Conservation (phyloP, 805 yeast genomes). For the Spencermartinsiella europaea region DNA sequence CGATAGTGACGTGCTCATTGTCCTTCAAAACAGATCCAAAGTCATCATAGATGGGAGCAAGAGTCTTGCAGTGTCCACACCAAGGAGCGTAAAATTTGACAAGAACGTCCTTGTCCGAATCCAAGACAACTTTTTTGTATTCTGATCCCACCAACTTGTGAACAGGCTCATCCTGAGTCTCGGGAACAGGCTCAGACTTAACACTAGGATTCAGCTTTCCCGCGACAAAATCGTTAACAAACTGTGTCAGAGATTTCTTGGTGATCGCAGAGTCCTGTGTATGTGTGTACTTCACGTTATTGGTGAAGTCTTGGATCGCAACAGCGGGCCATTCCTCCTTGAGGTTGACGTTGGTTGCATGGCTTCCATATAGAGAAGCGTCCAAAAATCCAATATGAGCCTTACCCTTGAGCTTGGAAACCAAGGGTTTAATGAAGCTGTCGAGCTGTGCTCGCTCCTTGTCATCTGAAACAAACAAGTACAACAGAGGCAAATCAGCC, state of each 20-base stretch:
- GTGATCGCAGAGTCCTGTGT: constrained; percentile 53
- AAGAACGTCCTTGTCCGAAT: constrained; percentile 64
- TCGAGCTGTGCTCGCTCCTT: constrained; percentile 59
- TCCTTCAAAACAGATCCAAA: constrained; percentile 63
- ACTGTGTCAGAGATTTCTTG: constrained; percentile 50
- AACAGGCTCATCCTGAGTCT: constrained; percentile 64
- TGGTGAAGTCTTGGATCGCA: constrained; percentile 68
- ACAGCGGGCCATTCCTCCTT: constrained; percentile 84
- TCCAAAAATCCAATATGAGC: constrained; percentile 86
- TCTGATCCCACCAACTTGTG: constrained; percentile 76
- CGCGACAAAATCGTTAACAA: constrained; percentile 55
- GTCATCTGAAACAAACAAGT: constrained; percentile 71
- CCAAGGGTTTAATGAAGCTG: constrained; percentile 53
- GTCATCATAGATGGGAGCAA: constrained; percentile 83
- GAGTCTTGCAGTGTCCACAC: constrained; percentile 94
- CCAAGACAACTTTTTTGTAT: constrained; percentile 62
- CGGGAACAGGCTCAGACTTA: constrained; percentile 85
- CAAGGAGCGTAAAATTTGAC: constrained; percentile 95
- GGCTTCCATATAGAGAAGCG: constrained; percentile 73
- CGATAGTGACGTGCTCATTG: constrained; percentile 63
- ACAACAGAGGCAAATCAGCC: constrained; percentile 73
- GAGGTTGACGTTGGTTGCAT: constrained; percentile 81
- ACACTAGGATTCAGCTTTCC: constrained; percentile 68
- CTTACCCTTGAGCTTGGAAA: constrained; percentile 71
- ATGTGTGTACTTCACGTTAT: constrained; percentile 73